These are phyloP conservation scores for Penstemon barbatus DNA, from an alignment of 257 asterid genomes.

Conservation along the genomic window DNA sequence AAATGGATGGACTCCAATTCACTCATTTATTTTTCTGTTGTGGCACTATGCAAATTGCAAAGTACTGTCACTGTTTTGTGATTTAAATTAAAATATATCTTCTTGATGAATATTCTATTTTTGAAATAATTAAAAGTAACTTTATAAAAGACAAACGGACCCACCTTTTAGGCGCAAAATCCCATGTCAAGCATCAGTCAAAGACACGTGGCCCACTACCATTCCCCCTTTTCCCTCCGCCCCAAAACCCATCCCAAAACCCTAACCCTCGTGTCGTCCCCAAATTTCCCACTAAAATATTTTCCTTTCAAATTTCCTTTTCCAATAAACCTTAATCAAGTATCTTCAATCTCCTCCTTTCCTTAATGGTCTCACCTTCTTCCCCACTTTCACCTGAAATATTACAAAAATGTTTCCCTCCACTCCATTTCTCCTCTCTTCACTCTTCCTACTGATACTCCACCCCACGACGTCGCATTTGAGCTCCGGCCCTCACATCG, in stretches of 20 bases:
- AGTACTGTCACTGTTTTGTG: too few relatives aligned
- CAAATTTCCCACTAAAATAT: neutral
- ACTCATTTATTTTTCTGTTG: too few relatives aligned
- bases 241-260: conserved; percentile 37
- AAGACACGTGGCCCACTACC: conserved; percentile 30
- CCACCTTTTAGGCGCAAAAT: too few relatives aligned
- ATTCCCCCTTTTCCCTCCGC: neutral
- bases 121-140: too few relatives aligned
- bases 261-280: conserved; percentile 26
- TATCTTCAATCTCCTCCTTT: conserved; percentile 3
- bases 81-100: too few relatives aligned
- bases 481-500: conserved; percentile 74
- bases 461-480: conserved; percentile 35
- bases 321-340: neutral
- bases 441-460: conserved; percentile 30
- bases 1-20: too few relatives aligned
- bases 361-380: conserved; percentile 28
- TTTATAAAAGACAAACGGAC: too few relatives aligned
- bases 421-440: conserved; percentile 22
- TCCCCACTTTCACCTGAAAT: conserved; percentile 45
- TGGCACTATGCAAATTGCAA: too few relatives aligned
- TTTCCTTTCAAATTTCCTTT: conserved; percentile 2
- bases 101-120: too few relatives aligned
- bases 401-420: conserved; percentile 30
- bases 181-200: too few relatives aligned